Evolutionary conservation across 1,284 basidiomycete species (phyloP).

Genomic region (Fereydounia khargensis): DNA sequence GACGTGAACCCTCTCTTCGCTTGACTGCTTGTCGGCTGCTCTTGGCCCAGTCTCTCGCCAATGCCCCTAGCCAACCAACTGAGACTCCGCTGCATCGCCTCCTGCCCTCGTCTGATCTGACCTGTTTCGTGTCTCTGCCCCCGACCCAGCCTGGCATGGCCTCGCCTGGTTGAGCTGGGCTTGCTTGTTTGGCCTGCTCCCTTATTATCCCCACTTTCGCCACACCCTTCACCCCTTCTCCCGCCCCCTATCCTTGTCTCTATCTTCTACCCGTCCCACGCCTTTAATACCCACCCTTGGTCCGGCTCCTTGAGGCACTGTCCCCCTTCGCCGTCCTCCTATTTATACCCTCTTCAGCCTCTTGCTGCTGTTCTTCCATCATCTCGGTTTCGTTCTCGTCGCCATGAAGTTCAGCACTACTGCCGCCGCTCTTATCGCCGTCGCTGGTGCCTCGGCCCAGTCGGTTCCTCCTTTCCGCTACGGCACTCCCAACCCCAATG

Average conservation of each 20-base stretch:
- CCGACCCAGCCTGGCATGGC: not conserved
- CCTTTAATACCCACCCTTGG: too few species aligned
- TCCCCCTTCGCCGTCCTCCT: conserved; percentile 1
- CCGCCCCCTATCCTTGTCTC: conserved; percentile 1
- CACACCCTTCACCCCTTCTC: not conserved
- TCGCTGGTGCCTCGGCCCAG: conserved; percentile 25
- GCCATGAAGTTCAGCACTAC: conserved; percentile 20
- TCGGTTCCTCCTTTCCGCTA: conserved; percentile 35
- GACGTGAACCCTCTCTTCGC: too few species aligned
- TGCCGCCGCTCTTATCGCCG: conserved; percentile 19
- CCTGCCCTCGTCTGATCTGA: too few species aligned
- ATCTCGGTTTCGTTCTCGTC: not conserved
- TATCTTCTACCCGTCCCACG: not conserved
- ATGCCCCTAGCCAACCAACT: too few species aligned
- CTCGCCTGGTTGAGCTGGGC: too few species aligned
- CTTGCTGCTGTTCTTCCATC: conserved; percentile 1
- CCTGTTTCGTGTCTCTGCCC: not conserved
- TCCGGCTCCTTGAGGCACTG: too few species aligned
- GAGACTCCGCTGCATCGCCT: too few species aligned
- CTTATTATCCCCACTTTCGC: not conserved
- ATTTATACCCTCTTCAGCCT: conserved; percentile 3
- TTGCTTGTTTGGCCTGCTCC: conserved; percentile 1
- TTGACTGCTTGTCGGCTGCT: too few species aligned
- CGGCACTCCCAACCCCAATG: conserved; percentile 41
- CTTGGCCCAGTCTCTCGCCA: too few species aligned